Evolutionary conservation across 1,139 yeast genomes (phyloP).

Genomic region (Yamadazyma pseudoaaseri): DNA sequence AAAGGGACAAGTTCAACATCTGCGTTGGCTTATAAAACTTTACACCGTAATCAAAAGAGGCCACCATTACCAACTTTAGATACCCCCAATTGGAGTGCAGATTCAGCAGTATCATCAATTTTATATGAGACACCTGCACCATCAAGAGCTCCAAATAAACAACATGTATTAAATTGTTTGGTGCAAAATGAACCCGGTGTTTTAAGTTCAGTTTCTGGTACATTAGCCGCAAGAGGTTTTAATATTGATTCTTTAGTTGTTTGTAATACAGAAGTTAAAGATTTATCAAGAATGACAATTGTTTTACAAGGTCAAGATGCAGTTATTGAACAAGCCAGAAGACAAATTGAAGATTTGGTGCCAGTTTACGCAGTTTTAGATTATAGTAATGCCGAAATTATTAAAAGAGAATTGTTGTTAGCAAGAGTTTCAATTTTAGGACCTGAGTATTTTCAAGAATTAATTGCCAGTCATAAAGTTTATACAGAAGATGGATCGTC

Average conservation of each 20-base stretch:
- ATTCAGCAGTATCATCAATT: slow-evolving; percentile 93
- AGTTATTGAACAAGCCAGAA: slow-evolving; percentile 96
- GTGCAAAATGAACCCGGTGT: slow-evolving; percentile 99
- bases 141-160: slow-evolving; percentile 64
- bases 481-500: slow-evolving; percentile 39
- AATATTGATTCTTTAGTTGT: slow-evolving; percentile 96
- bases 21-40: slow-evolving; percentile 89
- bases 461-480: slow-evolving; percentile 80
- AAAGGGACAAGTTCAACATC: slow-evolving; percentile 67
- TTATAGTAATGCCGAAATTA: slow-evolving; percentile 86
- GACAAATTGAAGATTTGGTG: slow-evolving; percentile 95
- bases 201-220: slow-evolving; percentile 87
- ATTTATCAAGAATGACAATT: slow-evolving; percentile 94
- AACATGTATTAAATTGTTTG: slow-evolving; percentile 91
- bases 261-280: slow-evolving; percentile 94
- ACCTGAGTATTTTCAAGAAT: slow-evolving; percentile 95
- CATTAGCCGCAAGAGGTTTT: slow-evolving; percentile 96
- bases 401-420: slow-evolving; percentile 83
- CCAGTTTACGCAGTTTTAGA: slow-evolving; percentile 98
- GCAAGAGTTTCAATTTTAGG: slow-evolving; percentile 93
- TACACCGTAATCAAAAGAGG: slow-evolving; percentile 81
- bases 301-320: slow-evolving; percentile 94
- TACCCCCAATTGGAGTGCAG: slow-evolving; percentile 93
- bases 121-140: slow-evolving; percentile 90
- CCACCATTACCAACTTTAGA: slow-evolving; percentile 96